Evolutionary conservation across 805 yeast genomes (phyloP), one percentile per base, ranked within the genome.

Genomic region (Hanseniaspora jakobsenii): DNA sequence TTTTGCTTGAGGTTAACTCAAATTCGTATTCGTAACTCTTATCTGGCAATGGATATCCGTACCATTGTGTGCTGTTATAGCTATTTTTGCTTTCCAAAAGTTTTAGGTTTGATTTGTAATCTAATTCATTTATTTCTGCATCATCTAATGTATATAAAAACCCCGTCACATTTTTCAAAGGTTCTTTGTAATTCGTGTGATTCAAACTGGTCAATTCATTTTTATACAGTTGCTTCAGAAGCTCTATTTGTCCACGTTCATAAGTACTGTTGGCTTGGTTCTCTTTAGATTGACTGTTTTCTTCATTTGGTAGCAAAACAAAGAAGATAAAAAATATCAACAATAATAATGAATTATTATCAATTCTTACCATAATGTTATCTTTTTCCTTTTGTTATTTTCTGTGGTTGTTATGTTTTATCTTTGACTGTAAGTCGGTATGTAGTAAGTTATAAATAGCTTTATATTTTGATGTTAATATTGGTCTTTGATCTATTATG

Each of bases 101-200:
- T 9, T 10, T 8, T 3, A 35, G 17, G 18, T 14, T 26, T 3
- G 5, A 8, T 1, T 23, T 35, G 26, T 28, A 42, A 23, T 42
- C 39, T 14, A 16, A 13, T 4, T 22, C 3, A n/a, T 42, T 42
- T 1, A 12, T 14, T 6, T 12, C 19, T 10, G 35, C 17, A 35
- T 42, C 46, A 42, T 35, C 24, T 6, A 42, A 7, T 6, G 46
- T 42, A 31, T 42, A 42, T 12, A 35, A 6, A 17, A 42, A 42
- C 3, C 46, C 46, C 2, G 46, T 42, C n/a, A 35, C 23, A 23
- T 42, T 42, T 8, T 35, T 31, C 8, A 42, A 28, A 6, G 46
- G 39, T 17, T 42, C 30, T 12, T 23, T 17, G 16, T 16, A 42
- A 8, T 8, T 2, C 2, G 38, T 14, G 2, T 3, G 6, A 12